Evolutionary conservation across 768 basidiomycete species (phyloP), one percentile per base, ranked within the genome.

Genomic region (Tephrocybe sp.): DNA sequence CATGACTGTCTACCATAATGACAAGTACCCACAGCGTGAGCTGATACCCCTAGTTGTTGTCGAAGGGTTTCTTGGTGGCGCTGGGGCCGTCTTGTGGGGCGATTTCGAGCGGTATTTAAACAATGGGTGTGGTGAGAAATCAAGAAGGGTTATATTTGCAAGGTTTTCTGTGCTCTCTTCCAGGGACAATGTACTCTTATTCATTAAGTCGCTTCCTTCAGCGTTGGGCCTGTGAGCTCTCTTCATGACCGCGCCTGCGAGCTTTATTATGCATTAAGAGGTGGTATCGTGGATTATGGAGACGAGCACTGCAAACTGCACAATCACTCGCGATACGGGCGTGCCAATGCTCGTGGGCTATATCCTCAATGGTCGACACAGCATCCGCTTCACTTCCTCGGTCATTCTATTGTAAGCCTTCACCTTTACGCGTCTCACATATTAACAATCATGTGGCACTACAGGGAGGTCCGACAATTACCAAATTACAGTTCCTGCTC

Each of bases 211-310:
- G 8, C 11, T 45, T n/a, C n/a, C 9, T 24, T 12, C 15, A 80
- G 78, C 42, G 71, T 77, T 4, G 79, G 79, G 1, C 75, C 78
- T 23, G 76, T 77, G 30, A 78, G 78, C 60, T 79, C 77, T 1
- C 54, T 81, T 40, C 78, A 80, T 49, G 79, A 81, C 56, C 59
- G 79, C 36, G 79, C 78, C 12, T 80, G 79, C 58, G 78, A 80
- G 55, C 60, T 78, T 9, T 80, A 71, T 62, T 78, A 77, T 55
- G 63, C 68, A 6, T 54, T 81, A 10, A 53, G 65, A 20, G 80
- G 80, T 6, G 78, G 78, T 3, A 74, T 63, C 49, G 76, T 80
- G 10, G 78, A 80, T 56, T 80, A 81, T 51, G 78, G 78, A 3
- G 67, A 58, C 20, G 62, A 67, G 28, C 79, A 80, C 53, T 64